Conservation (phyloP, 768 basidiomycete genomes). For the Podaxis sp. region DNA sequence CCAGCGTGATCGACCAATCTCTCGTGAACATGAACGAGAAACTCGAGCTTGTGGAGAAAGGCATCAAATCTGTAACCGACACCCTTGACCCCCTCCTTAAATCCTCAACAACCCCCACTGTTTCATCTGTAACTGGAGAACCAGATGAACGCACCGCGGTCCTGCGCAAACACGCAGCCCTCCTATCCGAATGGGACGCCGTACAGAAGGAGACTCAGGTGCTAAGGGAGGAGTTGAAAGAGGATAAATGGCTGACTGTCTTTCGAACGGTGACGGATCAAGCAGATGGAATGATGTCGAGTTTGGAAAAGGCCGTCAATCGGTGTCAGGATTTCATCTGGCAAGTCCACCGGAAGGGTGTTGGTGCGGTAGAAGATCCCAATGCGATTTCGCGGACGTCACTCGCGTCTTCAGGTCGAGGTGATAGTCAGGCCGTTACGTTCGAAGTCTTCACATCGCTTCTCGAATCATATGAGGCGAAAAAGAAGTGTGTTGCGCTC, state of each 20-base stretch:
- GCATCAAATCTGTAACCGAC: conserved; percentile 69
- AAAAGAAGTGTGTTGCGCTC: conserved; percentile 68
- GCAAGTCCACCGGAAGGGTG: conserved; percentile 66
- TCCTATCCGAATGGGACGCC: conserved; percentile 78
- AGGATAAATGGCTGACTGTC: conserved; percentile 95
- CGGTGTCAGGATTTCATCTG: conserved; percentile 90
- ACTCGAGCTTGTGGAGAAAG: conserved; percentile 69
- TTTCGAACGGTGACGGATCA: conserved; percentile 94
- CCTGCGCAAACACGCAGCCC: conserved; percentile 71
- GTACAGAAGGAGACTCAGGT: conserved; percentile 79
- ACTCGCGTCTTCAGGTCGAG: conserved; percentile 47
- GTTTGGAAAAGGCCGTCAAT: conserved; percentile 89
- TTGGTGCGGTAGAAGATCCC: conserved; percentile 40
- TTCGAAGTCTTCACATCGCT: conserved; percentile 66
- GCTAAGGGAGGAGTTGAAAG: conserved; percentile 88
- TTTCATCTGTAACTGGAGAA: conserved; percentile 33
- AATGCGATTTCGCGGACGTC: conserved; percentile 9
- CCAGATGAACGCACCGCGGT: conserved; percentile 47
- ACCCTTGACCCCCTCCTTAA: conserved; percentile 61
- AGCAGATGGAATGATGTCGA: conserved; percentile 97
- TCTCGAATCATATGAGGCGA: conserved; percentile 78
- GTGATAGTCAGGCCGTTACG: conserved; percentile 52
- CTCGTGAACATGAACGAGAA: conserved; percentile 79
- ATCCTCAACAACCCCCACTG: conserved; percentile 47
- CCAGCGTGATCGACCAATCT: conserved; percentile 76